Conservation (phyloP, 2,329 filamentous ascomycete genomes). For the Bertia moriformis region DNA sequence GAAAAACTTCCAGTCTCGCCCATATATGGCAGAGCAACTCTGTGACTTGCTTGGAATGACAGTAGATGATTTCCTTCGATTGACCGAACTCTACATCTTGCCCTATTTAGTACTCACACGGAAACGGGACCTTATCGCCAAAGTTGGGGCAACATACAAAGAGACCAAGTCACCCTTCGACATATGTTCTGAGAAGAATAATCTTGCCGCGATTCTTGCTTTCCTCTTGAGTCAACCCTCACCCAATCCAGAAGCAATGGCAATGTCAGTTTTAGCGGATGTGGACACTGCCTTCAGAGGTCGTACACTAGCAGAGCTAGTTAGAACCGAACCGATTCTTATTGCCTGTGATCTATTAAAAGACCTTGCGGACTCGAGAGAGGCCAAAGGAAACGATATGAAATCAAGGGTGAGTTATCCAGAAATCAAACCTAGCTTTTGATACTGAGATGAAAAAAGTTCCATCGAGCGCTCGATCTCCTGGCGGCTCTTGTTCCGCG, state of each 20-base stretch:
- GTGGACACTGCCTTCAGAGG: slow-evolving; percentile 38
- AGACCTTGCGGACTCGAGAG: slow-evolving; percentile 34
- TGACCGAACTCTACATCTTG: slow-evolving; percentile 43
- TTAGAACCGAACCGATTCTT: slow-evolving; percentile 41
- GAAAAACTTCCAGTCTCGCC: slow-evolving; percentile 42
- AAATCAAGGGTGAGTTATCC: too few species aligned
- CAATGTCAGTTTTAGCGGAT: slow-evolving; percentile 36
- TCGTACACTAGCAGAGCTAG: slow-evolving; percentile 35
- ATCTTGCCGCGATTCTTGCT: slow-evolving; percentile 8
- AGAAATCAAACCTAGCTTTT: too few species aligned
- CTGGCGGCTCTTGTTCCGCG: slow-evolving; percentile 4
- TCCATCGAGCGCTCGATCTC: slow-evolving; percentile 6
- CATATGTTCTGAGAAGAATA: slow-evolving; percentile 5
- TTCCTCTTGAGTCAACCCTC: slow-evolving; percentile 7
- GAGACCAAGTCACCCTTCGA: neutral
- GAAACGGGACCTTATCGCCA: slow-evolving; percentile 42
- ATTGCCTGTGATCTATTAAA: slow-evolving; percentile 51
- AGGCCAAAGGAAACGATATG: slow-evolving; percentile 12
- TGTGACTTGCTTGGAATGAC: slow-evolving; percentile 46
- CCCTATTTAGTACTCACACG: slow-evolving; percentile 47
- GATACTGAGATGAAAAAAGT: slow-evolving; percentile 3
- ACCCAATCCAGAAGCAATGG: slow-evolving; percentile 24
- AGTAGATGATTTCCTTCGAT: slow-evolving; percentile 37
- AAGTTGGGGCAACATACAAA: slow-evolving; percentile 33
- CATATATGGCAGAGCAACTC: slow-evolving; percentile 48